These are phyloP conservation scores for Incumbomyces delicatus DNA, from an alignment of 2,329 filamentous ascomycete genomes.

Conservation along the genomic window DNA sequence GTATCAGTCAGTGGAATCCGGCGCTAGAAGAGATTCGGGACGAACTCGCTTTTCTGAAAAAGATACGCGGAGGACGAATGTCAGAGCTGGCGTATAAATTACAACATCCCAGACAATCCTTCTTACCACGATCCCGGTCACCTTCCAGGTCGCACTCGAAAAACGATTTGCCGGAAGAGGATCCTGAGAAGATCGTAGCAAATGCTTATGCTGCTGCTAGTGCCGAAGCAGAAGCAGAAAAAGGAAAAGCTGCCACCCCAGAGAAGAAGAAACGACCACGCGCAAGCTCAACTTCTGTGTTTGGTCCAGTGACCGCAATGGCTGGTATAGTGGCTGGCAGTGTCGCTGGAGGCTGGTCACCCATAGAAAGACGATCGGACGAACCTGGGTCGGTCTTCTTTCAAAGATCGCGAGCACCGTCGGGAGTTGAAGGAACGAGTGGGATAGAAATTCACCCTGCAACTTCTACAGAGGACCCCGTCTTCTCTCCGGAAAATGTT, in stretches of 20 bases:
- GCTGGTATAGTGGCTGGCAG: conserved; percentile 57
- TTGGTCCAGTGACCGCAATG: conserved; percentile 55
- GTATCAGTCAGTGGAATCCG: conserved; percentile 47
- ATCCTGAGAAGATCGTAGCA: conserved; percentile 37
- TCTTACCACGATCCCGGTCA: conserved; percentile 27
- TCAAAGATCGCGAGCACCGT: conserved; percentile 27
- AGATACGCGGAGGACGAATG: conserved; percentile 53
- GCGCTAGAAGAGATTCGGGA: conserved; percentile 54
- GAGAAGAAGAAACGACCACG: conserved; percentile 43
- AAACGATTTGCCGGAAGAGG: conserved; percentile 33
- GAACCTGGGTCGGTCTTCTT: conserved; percentile 29
- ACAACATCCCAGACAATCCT: conserved; percentile 47
- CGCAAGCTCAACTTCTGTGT: conserved; percentile 49
- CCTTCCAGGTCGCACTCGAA: conserved; percentile 30
- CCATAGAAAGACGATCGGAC: conserved; percentile 39
- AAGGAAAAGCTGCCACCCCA: conserved; percentile 41
- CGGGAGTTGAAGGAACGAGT: conserved; percentile 31
- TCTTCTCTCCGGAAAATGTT: conserved; percentile 29
- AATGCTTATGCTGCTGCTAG: conserved; percentile 41
- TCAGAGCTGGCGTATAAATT: conserved; percentile 52
- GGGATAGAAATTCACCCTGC: conserved; percentile 40
- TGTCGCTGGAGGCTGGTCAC: conserved; percentile 53
- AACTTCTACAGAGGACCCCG: conserved; percentile 36
- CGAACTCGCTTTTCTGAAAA: conserved; percentile 54
- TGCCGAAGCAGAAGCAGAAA: conserved; percentile 29